These are phyloP conservation scores for Diaporthe batatas DNA, from an alignment of 2,329 filamentous ascomycete species.

Conservation along the genomic window DNA sequence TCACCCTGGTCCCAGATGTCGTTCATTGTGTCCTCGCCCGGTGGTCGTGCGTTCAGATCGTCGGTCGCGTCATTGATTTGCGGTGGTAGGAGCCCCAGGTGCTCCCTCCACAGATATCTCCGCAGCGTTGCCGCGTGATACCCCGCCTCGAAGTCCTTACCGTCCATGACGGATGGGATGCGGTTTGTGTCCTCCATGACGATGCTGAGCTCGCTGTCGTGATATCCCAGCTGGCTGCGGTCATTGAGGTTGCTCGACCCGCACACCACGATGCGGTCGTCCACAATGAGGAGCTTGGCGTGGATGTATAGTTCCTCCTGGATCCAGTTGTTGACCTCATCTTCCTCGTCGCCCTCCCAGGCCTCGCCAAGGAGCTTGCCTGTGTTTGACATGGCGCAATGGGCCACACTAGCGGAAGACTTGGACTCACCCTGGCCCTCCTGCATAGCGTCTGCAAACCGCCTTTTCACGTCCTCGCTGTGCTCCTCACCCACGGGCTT, in stretches of 20 bases:
- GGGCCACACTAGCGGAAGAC: constrained; percentile 70
- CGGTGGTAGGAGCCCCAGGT: constrained; percentile 83
- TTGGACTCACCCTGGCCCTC: constrained; percentile 54
- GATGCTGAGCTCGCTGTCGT: constrained; percentile 92
- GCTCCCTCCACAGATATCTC: constrained; percentile 89
- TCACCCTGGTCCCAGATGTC: constrained; percentile 72
- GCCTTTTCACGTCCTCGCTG: constrained; percentile 62
- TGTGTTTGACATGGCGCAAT: constrained; percentile 82
- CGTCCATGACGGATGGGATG: constrained; percentile 82
- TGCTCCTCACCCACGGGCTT: constrained; percentile 56
- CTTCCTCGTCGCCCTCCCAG: constrained; percentile 82
- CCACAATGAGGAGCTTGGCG: constrained; percentile 88
- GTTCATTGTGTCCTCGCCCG: constrained; percentile 75
- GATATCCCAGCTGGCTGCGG: constrained; percentile 85
- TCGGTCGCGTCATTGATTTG: constrained; percentile 77
- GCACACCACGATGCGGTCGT: constrained; percentile 87
- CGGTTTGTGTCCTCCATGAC: constrained; percentile 86
- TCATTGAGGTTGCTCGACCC: constrained; percentile 94
- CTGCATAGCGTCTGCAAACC: constrained; percentile 64
- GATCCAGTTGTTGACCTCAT: constrained; percentile 89
- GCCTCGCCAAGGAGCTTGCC: constrained; percentile 74
- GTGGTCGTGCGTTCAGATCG: constrained; percentile 81
- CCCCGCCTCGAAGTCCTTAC: constrained; percentile 81
- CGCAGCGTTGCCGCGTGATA: constrained; percentile 85
- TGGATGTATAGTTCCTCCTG: constrained; percentile 98